phyloP scores from a whole-genome alignment of 1,284 basidiomycete species.

The Cutaneotrichosporon sp. region DNA sequence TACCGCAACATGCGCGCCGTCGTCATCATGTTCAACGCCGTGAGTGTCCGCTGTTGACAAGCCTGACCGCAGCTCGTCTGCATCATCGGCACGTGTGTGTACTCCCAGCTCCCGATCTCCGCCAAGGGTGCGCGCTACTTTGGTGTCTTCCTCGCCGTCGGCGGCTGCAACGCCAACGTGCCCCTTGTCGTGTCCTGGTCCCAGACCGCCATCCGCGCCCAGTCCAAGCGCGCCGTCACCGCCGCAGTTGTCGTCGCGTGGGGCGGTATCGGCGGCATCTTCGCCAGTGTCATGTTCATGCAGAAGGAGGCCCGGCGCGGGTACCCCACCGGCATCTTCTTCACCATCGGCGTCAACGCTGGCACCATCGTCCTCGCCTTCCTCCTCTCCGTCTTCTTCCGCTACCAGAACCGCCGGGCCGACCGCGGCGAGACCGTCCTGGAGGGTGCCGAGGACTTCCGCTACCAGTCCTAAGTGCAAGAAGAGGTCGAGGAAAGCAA shows the following conservation, averaged over 20 bases:
- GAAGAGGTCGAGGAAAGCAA: not conserved
- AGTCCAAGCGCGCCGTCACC: slow-evolving; percentile 49
- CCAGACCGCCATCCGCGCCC: slow-evolving; percentile 54
- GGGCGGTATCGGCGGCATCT: slow-evolving; percentile 28
- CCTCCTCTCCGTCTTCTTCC: slow-evolving; percentile 14
- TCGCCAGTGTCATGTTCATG: slow-evolving; percentile 22
- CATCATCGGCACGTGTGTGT: slow-evolving; percentile 20
- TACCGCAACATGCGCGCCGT: slow-evolving; percentile 7
- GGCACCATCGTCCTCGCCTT: slow-evolving; percentile 5
- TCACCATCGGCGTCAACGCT: slow-evolving; percentile 20
- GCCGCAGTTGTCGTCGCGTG: slow-evolving; percentile 21
- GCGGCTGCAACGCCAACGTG: slow-evolving; percentile 42
- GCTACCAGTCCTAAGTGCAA: slow-evolving; percentile 18
- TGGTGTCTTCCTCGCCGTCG: slow-evolving; percentile 36
- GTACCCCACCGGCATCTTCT: slow-evolving; percentile 24
- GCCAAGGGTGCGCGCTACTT: slow-evolving; percentile 19
- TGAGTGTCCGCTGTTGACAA: not conserved
- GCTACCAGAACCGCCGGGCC: slow-evolving; percentile 18
- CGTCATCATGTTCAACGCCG: slow-evolving; percentile 17
- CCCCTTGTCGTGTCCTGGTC: slow-evolving; percentile 47
- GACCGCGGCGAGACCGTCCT: slow-evolving; percentile 15
- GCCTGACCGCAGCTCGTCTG: not conserved
- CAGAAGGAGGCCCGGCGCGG: slow-evolving; percentile 20
- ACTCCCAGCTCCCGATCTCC: slow-evolving; percentile 14
- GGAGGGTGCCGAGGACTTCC: slow-evolving; percentile 15